Percentiles rank a stretch among this genome's conserved stretches.
phyloP scores from a whole-genome alignment of 768 basidiomycete species.

The Mrakia blollopis region DNA sequence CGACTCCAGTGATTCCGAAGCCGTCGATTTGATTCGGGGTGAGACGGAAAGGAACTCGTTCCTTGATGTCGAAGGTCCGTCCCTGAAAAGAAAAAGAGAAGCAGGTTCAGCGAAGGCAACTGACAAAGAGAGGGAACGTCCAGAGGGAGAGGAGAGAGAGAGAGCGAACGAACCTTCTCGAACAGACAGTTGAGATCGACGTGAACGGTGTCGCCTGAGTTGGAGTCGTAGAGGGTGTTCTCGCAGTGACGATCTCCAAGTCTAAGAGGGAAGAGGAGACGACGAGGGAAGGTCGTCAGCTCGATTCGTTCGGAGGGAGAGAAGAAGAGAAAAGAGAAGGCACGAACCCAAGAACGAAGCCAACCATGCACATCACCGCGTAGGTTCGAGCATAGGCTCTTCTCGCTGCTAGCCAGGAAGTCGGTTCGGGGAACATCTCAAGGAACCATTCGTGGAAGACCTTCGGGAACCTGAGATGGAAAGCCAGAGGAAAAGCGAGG shows the following conservation, averaged over 20 bases:
- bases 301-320: not conserved
- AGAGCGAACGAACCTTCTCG: conserved; percentile 62
- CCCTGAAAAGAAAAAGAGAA: conserved; percentile 50
- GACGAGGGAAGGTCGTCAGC: too few relatives aligned
- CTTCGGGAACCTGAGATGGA: conserved; percentile 58
- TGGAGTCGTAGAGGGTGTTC: conserved; percentile 86
- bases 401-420: conserved; percentile 88
- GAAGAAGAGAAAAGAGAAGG: not conserved
- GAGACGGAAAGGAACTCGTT: conserved; percentile 87
- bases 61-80: conserved; percentile 77
- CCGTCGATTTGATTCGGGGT: conserved; percentile 91
- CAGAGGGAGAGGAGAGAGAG: not conserved
- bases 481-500: not conserved
- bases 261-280: conserved; percentile 47
- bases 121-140: not conserved
- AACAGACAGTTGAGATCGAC: conserved; percentile 98
- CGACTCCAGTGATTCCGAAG: conserved; percentile 84
- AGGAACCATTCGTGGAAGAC: conserved; percentile 98
- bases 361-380: conserved; percentile 98
- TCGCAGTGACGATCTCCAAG: conserved; percentile 96
- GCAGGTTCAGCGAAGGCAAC: not conserved
- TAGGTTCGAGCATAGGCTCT: conserved; percentile 78
- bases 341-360: conserved; percentile 87
- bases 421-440: conserved; percentile 93
- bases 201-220: conserved; percentile 85